Evolutionary conservation across 106 monocot genomes (phyloP).

Genomic region (Alisma plantagoaquatica): DNA sequence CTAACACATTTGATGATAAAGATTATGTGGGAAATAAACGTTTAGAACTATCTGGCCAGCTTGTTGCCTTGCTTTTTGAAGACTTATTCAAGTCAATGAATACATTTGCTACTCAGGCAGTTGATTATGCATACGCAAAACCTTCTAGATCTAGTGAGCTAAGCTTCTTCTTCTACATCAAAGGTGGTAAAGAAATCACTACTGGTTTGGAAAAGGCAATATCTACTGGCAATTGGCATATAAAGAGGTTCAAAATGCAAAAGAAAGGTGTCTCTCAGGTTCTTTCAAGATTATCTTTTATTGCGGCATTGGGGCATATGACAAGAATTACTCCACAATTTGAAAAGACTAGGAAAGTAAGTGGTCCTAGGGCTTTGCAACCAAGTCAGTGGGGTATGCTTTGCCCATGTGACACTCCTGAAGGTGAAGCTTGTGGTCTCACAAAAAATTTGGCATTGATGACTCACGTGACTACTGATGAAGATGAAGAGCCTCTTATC

Average conservation of each 20-base stretch:
- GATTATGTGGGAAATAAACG: constrained; percentile 99
- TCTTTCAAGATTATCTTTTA: constrained; percentile 75
- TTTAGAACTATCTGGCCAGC: constrained; percentile 91
- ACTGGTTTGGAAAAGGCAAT: constrained; percentile 74
- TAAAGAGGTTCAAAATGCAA: constrained; percentile 91
- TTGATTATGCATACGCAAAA: constrained; percentile 38
- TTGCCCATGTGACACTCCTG: constrained; percentile 98
- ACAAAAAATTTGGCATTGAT: constrained; percentile 95
- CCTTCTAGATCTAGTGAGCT: constrained; percentile 37
- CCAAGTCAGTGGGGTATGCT: constrained; percentile 99
- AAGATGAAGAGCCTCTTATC: constrained; percentile 82
- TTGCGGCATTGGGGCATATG: constrained; percentile 83
- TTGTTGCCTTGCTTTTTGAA: constrained; percentile 94
- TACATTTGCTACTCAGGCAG: constrained; percentile 12
- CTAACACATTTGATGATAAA: constrained; percentile 92
- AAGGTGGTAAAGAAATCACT: constrained; percentile 34
- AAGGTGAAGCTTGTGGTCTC: constrained; percentile 97
- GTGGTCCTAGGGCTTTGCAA: constrained; percentile 96
- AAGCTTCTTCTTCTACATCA: constrained; percentile 24
- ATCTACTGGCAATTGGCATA: constrained; percentile 97
- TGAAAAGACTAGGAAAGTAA: constrained; percentile 98
- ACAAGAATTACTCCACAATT: constrained; percentile 91
- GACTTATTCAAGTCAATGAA: constrained; percentile 99
- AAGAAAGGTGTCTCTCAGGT: constrained; percentile 92
- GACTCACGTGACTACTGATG: constrained; percentile 97